Conservation (phyloP, 345 rosid species). For the Corchorus capsularis region DNA sequence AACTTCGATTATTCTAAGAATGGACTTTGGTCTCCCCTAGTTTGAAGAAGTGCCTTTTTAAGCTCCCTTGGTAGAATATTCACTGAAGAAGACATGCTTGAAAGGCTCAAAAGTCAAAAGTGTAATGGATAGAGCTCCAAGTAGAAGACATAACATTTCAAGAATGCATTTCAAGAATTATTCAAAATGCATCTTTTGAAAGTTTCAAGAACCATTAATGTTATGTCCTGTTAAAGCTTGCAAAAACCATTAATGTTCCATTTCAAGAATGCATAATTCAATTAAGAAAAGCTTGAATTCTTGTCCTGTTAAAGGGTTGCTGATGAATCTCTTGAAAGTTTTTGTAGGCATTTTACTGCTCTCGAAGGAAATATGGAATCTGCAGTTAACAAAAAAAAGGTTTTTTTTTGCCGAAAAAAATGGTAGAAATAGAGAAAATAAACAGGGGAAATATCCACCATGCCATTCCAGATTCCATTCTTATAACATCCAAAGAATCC, state of each 20-base stretch:
- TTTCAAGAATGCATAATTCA: background rate
- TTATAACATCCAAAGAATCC: too few relatives aligned
- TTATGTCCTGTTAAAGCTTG: too few relatives aligned
- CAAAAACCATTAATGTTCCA: background rate
- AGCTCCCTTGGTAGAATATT: conserved; percentile 56
- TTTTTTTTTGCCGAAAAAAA: too few relatives aligned
- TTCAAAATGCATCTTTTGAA: too few relatives aligned
- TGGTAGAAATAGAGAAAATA: conserved; percentile 5
- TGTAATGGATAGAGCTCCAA: conserved; percentile 30
- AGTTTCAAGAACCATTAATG: too few relatives aligned
- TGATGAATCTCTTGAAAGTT: too few relatives aligned
- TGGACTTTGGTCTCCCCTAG: conserved; percentile 79
- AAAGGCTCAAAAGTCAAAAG: conserved; percentile 46
- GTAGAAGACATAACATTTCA: conserved; percentile 26
- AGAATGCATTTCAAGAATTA: conserved; percentile 18
- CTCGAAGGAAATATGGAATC: conserved; percentile 8
- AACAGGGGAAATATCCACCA: too few relatives aligned
- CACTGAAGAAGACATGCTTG: conserved; percentile 60
- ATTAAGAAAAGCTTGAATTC: background rate
- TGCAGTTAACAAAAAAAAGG: too few relatives aligned
- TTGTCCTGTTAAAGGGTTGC: too few relatives aligned
- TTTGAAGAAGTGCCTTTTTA: conserved; percentile 57
- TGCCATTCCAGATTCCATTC: too few relatives aligned
- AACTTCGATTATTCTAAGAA: conserved; percentile 62
- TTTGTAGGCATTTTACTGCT: conserved; percentile 21